Conservation (phyloP, 2,329 filamentous ascomycete species). For the Ophiocordyceps camponoti-rufipedis region DNA sequence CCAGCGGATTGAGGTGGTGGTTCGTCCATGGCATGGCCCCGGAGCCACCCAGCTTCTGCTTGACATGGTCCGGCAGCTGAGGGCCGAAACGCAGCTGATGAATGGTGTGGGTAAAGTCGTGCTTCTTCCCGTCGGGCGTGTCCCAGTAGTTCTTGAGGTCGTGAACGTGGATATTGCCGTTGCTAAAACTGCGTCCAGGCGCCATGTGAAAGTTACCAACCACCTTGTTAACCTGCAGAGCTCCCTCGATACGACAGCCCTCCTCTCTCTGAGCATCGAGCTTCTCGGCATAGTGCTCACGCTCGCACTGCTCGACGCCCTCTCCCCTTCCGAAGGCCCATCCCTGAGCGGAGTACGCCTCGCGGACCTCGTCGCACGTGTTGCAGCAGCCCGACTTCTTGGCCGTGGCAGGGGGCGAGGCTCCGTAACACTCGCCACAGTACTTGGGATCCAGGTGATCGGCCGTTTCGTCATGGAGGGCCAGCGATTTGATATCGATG, state of each 20-base stretch:
- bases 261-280: conserved; percentile 77
- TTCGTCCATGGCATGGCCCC: conserved; percentile 53
- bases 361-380: conserved; percentile 89
- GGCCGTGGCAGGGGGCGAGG: conserved; percentile 50
- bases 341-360: conserved; percentile 75
- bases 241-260: conserved; percentile 86
- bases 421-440: conserved; percentile 88
- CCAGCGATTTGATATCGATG: conserved; percentile 51
- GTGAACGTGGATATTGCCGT: conserved; percentile 92
- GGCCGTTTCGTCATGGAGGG: conserved; percentile 47
- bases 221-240: conserved; percentile 92
- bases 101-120: conserved; percentile 79
- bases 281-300: conserved; percentile 83
- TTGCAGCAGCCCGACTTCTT: conserved; percentile 84
- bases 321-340: conserved; percentile 94
- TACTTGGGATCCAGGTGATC: conserved; percentile 77
- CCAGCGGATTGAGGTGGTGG: conserved; percentile 83
- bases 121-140: conserved; percentile 44
- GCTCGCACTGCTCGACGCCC: conserved; percentile 83
- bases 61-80: conserved; percentile 58
- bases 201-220: conserved; percentile 98
- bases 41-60: conserved; percentile 37
- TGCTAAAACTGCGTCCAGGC: conserved; percentile 88
- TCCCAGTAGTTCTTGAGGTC: conserved; percentile 93
- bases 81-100: conserved; percentile 88